Evolutionary conservation across 2,329 filamentous ascomycete species (phyloP), one percentile per base, ranked within the genome.

Genomic region (Colletotrichum incanum): DNA sequence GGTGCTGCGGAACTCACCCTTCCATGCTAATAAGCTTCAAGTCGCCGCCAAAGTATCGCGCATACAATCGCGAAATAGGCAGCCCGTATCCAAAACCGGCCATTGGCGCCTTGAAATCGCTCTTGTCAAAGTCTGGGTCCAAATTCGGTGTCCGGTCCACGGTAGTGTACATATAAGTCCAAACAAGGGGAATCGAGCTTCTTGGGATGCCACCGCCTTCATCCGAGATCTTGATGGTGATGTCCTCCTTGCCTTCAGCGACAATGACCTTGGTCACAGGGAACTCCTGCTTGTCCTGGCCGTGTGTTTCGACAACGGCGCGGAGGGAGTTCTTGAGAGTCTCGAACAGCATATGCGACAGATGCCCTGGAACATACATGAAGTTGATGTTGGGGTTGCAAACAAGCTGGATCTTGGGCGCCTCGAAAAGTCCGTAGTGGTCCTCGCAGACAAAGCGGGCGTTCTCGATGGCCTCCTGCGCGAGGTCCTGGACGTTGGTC

Each of bases 121-220:
- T 98, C 86, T 98, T 97, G 84, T 99, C 96, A 82, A 98, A 99
- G 81, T 98, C 96, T 0, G 96, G 96, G 80, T 99, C 96, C 74
- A 99, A 86, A 79, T 92, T 97, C 18, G 96, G 96, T 28, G 96
- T 98, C 77, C 95, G 92, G 82, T 98, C 96, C 75, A 99, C 96
- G 2, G 96, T 99, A 45, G 96, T 99, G 82, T 99, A 99, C 96
- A 98, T 99, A 82, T 99, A 99, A 16, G 96, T 99, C 96, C 96
- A 99, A n/a, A 98, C 96, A 18, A 99, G 88, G 6, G 96, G 96
- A 75, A 99, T 98, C 64, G 94, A 91, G 77, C 93, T 97, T 78
- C 96, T 88, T 0, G 96, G 95, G 65, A 99, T 98, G 74, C 96
- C 96, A 75, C 96, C 96, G 71, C 96, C 96, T 84, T 99, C 96